Base-by-base conservation (phyloP, 306 rosid species). In the Albizia julibrissin region DNA sequence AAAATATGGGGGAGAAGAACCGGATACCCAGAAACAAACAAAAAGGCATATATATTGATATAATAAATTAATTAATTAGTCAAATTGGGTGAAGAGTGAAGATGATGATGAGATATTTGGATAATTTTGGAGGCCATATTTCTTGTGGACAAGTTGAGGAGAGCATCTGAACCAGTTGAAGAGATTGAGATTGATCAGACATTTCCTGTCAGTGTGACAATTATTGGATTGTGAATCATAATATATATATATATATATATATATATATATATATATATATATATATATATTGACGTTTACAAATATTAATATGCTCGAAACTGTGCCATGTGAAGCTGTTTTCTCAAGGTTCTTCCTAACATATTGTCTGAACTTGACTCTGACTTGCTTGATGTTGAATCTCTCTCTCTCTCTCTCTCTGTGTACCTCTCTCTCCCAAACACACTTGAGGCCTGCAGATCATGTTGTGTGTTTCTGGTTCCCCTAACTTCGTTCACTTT, bases 1-100 rank as follows among this genome's bases (percentile, higher is more conserved):
- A 37, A 18, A 43, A 49, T 44, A 71, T 71, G 33, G 75, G 39
- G 10, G 37, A 43, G 27, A 69, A 33, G 67, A 42, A 69, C 75
- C 75, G 14, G 75, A 71, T 71, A 24, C 75, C 75, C 75, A 71
- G 49, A 71, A 71, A 71, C 16, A 71, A 50, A 44, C 62, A 56
- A 56, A 37, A 33, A 37, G 6, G 6, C 40, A 37, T 37, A 37
- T 37, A 37, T 37, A 37, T 37, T 33, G 0, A 6, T 37, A 37
- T 37, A 37, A 37, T 37, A 37, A 37, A 37, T 37, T 5, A 37
- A 33, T 33, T 33, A 33, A 37, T 37, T 6, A 37, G 68, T 29
- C n/a, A 64, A 64, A 64, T 64, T 64, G 19, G 40, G 2, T 10
- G 66, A 59, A 9, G 19, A 50, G 6, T 5, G 66, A 58, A n/a